Conservation (phyloP, 495 filamentous ascomycete species). For the Bathelium albidoporum region DNA sequence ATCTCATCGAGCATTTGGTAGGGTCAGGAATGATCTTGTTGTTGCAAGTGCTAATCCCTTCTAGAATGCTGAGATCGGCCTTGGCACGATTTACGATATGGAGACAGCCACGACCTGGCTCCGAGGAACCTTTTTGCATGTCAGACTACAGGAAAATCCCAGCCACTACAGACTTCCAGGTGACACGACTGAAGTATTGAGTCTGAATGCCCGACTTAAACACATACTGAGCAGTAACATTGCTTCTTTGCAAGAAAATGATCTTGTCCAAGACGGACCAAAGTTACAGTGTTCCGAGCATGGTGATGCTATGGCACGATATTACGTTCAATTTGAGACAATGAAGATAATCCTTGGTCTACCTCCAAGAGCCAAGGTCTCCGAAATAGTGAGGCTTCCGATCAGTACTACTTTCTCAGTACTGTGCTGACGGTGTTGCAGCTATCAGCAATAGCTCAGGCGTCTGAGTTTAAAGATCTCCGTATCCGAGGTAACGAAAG, state of each 20-base stretch:
- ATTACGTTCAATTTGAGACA: constrained; percentile 82
- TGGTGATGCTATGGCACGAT: constrained; percentile 85
- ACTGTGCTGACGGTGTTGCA: constrained; percentile 19
- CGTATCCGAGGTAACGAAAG: constrained; percentile 68
- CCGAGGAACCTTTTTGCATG: constrained; percentile 73
- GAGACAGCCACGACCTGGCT: constrained; percentile 75
- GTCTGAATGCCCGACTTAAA: constrained; percentile 58
- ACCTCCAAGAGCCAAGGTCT: constrained; percentile 47
- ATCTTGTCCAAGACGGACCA: constrained; percentile 41
- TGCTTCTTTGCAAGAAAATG: constrained; percentile 50
- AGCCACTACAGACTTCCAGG: constrained; percentile 64
- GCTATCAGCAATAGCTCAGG: constrained; percentile 58
- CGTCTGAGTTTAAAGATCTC: constrained; percentile 67
- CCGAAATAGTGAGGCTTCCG: constrained; percentile 54
- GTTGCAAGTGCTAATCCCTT: neutral
- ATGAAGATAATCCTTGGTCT: constrained; percentile 70
- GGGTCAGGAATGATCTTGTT: neutral
- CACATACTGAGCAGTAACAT: constrained; percentile 76
- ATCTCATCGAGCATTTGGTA: constrained; percentile 76
- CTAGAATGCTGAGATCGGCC: constrained; percentile 77
- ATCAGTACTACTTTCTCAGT: neutral
- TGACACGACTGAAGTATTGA: constrained; percentile 33
- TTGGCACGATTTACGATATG: constrained; percentile 65
- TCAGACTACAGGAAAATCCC: constrained; percentile 72
- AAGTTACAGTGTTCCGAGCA: constrained; percentile 60